Base-by-base conservation (phyloP, 2,329 filamentous ascomycete genomes). In the Colletotrichum orbiculare region DNA sequence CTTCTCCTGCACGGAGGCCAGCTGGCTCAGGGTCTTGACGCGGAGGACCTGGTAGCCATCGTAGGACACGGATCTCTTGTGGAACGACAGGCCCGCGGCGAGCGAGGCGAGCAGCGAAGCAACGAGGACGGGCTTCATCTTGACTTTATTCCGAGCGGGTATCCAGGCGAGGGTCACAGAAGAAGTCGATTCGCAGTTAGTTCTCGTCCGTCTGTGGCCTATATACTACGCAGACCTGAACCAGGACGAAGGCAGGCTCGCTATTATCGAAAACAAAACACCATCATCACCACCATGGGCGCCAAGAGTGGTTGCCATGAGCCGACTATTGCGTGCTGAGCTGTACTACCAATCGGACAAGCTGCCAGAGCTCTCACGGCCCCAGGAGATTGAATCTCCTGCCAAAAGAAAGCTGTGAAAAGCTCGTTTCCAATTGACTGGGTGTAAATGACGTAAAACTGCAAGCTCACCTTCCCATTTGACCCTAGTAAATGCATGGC, bases 31-130 rank as follows among this genome's bases (percentile, higher is more conserved):
- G 2, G 67, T 67, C 10, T 73, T 68, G 25, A 75, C 61, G 17
- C 80, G 79, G 55, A 79, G 77, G n/a, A 81, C 80, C 67, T 81
- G 80, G 73, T 79, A 80, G 4, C 81, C 80, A 57, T 79, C 72
- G 61, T 83, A 84, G 0, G 76, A 77, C 6, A 79, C 71, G 37
- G 17, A 39, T 13, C 47, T 54, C 39, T 65, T 60, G 4, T 64
- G 43, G 2, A 65, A 25, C 1, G 56, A 53, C 45, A 57, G 54
- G 6, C 56, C 61, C 1, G 53, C 49, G 35, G 53, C 57, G 13
- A 67, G 43, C 3, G 60, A 54, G 12, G 60, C 48, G 15, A 64
- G 13, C 1, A 60, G 41, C 2, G 55, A 54, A 12, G 38, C 25
- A 7, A 64, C 37, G 33, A 59, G 13, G 8, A 39, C 49, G 33